These are phyloP conservation scores for Rosa rugosa DNA, from an alignment of 306 rosid species.

Conservation along the genomic window DNA sequence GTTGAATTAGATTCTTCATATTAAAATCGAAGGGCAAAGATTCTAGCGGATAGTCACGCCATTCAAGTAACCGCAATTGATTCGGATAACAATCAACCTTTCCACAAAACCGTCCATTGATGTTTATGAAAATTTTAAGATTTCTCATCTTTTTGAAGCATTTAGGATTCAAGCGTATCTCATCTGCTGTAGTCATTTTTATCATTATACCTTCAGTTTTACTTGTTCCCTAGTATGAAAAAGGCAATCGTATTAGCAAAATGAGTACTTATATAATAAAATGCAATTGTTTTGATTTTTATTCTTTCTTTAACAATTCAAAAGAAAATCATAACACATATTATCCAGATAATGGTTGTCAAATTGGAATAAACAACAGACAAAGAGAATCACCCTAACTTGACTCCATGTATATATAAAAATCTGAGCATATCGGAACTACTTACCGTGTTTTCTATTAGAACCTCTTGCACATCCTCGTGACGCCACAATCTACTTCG, in stretches of 20 bases:
- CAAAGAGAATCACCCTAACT: too few relatives aligned
- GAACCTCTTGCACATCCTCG: background rate
- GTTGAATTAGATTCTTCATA: conserved; percentile 30
- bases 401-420: too few relatives aligned
- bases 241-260: conserved; percentile 23
- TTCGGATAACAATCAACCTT: conserved; percentile 27
- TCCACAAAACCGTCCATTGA: conserved; percentile 26
- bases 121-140: conserved; percentile 31
- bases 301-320: too few relatives aligned
- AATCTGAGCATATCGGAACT: background rate
- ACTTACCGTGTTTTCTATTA: background rate
- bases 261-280: background rate
- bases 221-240: background rate
- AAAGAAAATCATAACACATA: too few relatives aligned
- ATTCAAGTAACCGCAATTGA: conserved; percentile 39
- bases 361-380: too few relatives aligned
- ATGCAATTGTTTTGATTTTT: too few relatives aligned
- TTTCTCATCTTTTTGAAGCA: conserved; percentile 29
- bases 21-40: conserved; percentile 33
- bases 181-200: background rate
- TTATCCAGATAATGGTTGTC: too few relatives aligned
- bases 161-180: conserved; percentile 6
- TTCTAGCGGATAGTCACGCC: conserved; percentile 33
- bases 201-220: background rate
- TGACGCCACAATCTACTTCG: conserved; percentile 26